Base-by-base conservation (phyloP, 192 early-diverging fungal genomes). In the Endogone sp. region DNA sequence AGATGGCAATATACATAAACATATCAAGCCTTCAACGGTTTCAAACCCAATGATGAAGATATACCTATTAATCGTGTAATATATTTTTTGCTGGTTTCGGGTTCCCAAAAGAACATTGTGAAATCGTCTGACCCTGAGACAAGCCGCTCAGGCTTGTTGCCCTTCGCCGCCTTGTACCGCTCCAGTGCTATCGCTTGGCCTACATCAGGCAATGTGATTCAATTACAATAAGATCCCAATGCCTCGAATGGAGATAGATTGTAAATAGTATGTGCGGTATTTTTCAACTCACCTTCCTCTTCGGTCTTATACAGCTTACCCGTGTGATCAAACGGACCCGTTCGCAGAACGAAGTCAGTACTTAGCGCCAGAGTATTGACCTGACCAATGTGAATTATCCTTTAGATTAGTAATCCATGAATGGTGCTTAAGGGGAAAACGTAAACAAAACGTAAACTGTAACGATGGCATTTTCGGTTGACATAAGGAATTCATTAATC, bases 101-200 rank as follows among this genome's bases (percentile, higher is more conserved):
- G 93, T 62, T 96, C 93, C 97, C 97, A 99, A 68, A 98, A 81
- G 70, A 93, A 94, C 85, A 99, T 92, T 70, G 97, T 99, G 68
- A 95, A 97, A 81, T 99, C 97, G 77, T 98, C 96, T 20, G 94
- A 96, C 22, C 95, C 94, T 3, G 93, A 95, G 4, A 95, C 94
- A 16, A 99, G 77, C 24, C 93, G 78, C 72, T 96, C 97, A 20
- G 86, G 83, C 24, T 83, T 84, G 31, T 79, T 78, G 20, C 85
- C 91, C 66, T 84, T 91, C 20, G 82, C 81, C 28, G 76, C 79
- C 30, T 90, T 82, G 81, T 96, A 99, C 67, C 97, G 86, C 68
- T 85, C 77, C 3, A 90, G 73, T 6, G 97, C 97, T 30, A 83
- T 82, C 28, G 76, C 75, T 68, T 91, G 82, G 2, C 92, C 91